These are phyloP conservation scores for Ilex paraguariensis DNA, from an alignment of 305 asterid species.

Conservation along the genomic window DNA sequence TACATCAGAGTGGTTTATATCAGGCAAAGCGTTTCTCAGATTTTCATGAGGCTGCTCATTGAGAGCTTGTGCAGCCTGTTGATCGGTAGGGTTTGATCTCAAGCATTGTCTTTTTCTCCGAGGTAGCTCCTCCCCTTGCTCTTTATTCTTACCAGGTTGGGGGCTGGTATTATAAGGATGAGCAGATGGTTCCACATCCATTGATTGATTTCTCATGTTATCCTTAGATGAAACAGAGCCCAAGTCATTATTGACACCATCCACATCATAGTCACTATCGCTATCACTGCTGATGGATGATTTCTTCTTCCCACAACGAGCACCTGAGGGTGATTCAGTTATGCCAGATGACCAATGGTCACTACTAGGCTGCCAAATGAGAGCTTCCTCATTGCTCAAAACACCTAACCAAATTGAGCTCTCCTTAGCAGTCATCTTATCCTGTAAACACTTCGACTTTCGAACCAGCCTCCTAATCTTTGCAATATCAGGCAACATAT, in stretches of 20 bases:
- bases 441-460: slow-evolving; percentile 76
- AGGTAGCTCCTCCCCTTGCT: slow-evolving; percentile 21
- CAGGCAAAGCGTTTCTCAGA: slow-evolving; percentile 25
- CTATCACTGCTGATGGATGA: slow-evolving; percentile 49
- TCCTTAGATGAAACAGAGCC: slow-evolving; percentile 60
- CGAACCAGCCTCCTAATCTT: slow-evolving; percentile 50
- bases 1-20: slow-evolving; percentile 21
- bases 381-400: slow-evolving; percentile 59
- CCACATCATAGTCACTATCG: slow-evolving; percentile 80
- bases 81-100: slow-evolving; percentile 23
- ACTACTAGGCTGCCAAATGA: slow-evolving; percentile 45
- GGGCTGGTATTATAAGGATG: slow-evolving; percentile 16
- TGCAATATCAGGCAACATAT: slow-evolving; percentile 72
- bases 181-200: slow-evolving; percentile 18
- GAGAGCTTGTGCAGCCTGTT: slow-evolving; percentile 24
- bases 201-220: slow-evolving; percentile 35
- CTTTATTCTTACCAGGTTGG: slow-evolving; percentile 30
- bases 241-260: slow-evolving; percentile 42
- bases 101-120: slow-evolving; percentile 31
- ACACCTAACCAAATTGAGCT: slow-evolving; percentile 74
- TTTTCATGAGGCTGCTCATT: slow-evolving; percentile 28
- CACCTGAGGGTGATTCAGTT: slow-evolving; percentile 47
- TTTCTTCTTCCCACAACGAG: slow-evolving; percentile 46
- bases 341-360: slow-evolving; percentile 67
- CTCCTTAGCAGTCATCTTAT: slow-evolving; percentile 87